Evolutionary conservation across 139 green algal genomes (phyloP).

Genomic region (Auxenochlorella pyrenoidosa): DNA sequence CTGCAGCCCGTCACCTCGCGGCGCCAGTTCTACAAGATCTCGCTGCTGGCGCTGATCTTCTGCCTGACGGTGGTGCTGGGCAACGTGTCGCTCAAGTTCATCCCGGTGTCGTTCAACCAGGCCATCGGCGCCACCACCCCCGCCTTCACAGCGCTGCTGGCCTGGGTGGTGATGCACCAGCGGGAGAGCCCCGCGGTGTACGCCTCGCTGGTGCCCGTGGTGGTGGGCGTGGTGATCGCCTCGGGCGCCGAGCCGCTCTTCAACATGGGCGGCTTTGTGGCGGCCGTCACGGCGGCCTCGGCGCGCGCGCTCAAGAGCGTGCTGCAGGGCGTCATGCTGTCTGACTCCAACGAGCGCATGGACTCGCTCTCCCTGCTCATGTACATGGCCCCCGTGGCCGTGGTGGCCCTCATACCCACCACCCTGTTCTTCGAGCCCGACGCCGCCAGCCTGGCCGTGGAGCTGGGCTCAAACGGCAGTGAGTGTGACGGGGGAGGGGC

Average conservation of each 20-base stretch:
- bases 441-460: constrained; percentile 24
- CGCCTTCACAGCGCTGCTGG: constrained; percentile 93
- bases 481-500: not conserved
- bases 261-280: constrained; percentile 87
- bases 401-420: constrained; percentile 77
- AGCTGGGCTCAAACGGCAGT: constrained; percentile 31
- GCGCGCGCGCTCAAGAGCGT: constrained; percentile 81
- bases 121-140: constrained; percentile 94
- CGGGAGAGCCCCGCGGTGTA: constrained; percentile 80
- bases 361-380: constrained; percentile 91
- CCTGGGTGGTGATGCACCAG: constrained; percentile 63
- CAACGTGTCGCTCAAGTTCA: constrained; percentile 88
- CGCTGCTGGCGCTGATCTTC: constrained; percentile 85
- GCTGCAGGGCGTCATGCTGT: constrained; percentile 78
- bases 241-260: constrained; percentile 90
- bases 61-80: constrained; percentile 90
- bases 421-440: constrained; percentile 78
- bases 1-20: constrained; percentile 71
- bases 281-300: constrained; percentile 78
- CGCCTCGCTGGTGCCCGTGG: constrained; percentile 86
- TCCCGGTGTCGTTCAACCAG: constrained; percentile 96
- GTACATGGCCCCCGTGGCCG: constrained; percentile 90
- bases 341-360: constrained; percentile 82
- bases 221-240: constrained; percentile 91
- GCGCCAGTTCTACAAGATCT: constrained; percentile 82